These are phyloP conservation scores for Brassica napus DNA, from an alignment of 345 rosid species.

Conservation along the genomic window DNA sequence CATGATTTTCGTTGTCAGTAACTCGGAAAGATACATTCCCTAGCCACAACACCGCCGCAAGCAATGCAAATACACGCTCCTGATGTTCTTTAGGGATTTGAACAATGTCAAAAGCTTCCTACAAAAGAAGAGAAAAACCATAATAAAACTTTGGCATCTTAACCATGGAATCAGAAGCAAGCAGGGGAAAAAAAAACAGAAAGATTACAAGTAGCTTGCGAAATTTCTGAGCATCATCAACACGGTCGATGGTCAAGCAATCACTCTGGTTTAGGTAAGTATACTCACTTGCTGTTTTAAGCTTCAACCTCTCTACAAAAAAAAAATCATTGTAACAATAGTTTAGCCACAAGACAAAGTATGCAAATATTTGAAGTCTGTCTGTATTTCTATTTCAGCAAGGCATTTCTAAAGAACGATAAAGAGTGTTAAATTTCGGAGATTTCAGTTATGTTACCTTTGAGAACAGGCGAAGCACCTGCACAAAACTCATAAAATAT, in stretches of 20 bases:
- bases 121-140: constrained; percentile 16
- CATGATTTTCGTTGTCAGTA: constrained; percentile 76
- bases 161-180: constrained; percentile 4
- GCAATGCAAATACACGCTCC: constrained; percentile 72
- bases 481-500: constrained; percentile 92
- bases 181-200: not conserved
- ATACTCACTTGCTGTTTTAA: constrained; percentile 75
- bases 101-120: constrained; percentile 81
- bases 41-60: constrained; percentile 88
- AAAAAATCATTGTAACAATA: constrained; percentile 6
- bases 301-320: constrained; percentile 72
- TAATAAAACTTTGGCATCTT: not conserved
- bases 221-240: constrained; percentile 76
- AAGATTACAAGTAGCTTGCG: constrained; percentile 65
- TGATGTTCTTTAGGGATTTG: constrained; percentile 72
- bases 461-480: constrained; percentile 80
- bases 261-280: constrained; percentile 86
- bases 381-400: constrained; percentile 15
- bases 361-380: not conserved
- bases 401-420: not conserved
- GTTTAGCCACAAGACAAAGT: constrained; percentile 8
- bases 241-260: constrained; percentile 69
- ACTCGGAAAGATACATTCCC: constrained; percentile 84
- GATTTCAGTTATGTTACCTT: constrained; percentile 53
- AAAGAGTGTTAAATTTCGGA: not conserved